Conservation (phyloP, 495 filamentous ascomycete species). For the Wilcoxina mikolae region DNA sequence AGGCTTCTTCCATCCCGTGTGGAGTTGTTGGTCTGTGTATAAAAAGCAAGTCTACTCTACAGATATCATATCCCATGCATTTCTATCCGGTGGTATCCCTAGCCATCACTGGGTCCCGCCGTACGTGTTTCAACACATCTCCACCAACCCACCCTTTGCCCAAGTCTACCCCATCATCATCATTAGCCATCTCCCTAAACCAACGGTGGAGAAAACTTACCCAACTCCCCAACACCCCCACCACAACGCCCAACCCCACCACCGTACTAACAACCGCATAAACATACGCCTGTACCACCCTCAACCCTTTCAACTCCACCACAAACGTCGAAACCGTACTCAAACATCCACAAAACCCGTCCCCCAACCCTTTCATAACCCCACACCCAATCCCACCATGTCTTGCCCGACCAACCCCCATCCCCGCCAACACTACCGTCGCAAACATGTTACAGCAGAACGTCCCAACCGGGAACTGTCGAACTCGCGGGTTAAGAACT, state of each 20-base stretch:
- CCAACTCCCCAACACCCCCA: slow-evolving; percentile 61
- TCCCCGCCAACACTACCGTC: slow-evolving; percentile 39
- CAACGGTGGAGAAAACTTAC: no score
- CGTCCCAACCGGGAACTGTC: slow-evolving; percentile 73
- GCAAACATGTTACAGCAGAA: slow-evolving; percentile 74
- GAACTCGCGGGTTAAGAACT: slow-evolving; percentile 48
- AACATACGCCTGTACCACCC: slow-evolving; percentile 48
- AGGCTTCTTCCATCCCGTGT: no score
- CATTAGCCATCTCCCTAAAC: no score
- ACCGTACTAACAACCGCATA: slow-evolving; percentile 58
- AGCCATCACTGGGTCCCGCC: no score
- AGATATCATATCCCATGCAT: no score
- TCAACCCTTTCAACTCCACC: slow-evolving; percentile 55
- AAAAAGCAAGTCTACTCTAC: no score
- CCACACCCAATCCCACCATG: slow-evolving; percentile 51
- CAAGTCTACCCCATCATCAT: no score
- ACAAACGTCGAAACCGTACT: slow-evolving; percentile 95
- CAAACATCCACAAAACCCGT: slow-evolving; percentile 81
- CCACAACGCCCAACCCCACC: slow-evolving; percentile 47
- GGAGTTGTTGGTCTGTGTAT: no score
- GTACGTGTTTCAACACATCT: no score
- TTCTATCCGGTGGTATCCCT: no score
- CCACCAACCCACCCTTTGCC: no score
- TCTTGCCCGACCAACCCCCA: slow-evolving; percentile 48
- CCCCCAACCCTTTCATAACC: slow-evolving; percentile 68